phyloP scores from a whole-genome alignment of 257 asterid species.

The Solanum sparsipilum region DNA sequence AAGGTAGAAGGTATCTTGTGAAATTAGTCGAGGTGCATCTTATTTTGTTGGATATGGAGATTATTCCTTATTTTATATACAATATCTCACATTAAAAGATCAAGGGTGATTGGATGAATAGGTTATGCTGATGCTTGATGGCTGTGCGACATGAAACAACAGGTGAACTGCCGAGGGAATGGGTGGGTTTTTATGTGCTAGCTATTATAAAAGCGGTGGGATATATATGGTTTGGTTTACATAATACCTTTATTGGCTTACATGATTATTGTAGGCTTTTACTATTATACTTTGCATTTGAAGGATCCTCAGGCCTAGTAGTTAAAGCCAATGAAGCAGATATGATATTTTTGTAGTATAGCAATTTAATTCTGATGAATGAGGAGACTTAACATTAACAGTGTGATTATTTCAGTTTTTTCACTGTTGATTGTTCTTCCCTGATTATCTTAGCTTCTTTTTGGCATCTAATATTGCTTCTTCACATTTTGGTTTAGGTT shows the following conservation, averaged over 20 bases:
- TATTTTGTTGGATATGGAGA: background rate
- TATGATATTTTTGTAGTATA: background rate
- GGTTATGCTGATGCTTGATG: background rate
- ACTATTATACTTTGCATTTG: background rate
- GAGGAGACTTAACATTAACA: background rate
- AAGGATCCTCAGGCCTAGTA: background rate
- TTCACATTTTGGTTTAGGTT: slow-evolving; percentile 36
- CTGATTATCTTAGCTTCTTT: background rate
- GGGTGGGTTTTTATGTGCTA: background rate
- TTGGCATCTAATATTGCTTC: background rate
- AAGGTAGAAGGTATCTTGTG: background rate
- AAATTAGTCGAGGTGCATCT: background rate
- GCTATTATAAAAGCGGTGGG: background rate
- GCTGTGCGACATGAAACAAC: background rate
- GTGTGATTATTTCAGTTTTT: background rate
- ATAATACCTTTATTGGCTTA: background rate
- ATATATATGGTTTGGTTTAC: background rate
- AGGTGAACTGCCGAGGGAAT: background rate
- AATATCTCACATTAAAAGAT: background rate
- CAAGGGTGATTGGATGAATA: background rate
- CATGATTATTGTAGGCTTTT: background rate
- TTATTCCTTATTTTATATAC: background rate
- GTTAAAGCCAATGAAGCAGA: background rate
- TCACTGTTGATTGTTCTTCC: background rate
- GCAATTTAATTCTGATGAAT: background rate